Conservation (phyloP, 2,329 filamentous ascomycete genomes). For the Sordariomycetes sp. region DNA sequence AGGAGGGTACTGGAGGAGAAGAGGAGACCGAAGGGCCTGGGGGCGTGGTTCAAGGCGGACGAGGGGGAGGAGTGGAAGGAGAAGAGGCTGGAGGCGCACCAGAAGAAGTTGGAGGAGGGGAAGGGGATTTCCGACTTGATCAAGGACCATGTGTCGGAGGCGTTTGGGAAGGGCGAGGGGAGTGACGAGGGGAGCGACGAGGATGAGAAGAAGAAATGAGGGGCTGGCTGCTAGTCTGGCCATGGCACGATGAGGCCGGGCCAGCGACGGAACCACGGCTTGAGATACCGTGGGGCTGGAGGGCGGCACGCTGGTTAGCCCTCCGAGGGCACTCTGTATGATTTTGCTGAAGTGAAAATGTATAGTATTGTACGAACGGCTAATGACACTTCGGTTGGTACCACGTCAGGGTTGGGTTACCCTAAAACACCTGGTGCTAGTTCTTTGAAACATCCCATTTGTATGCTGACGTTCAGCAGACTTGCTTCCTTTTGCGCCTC, state of each 20-base stretch:
- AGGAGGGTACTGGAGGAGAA: slow-evolving; percentile 16
- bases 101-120: slow-evolving; percentile 41
- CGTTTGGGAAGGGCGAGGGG: slow-evolving; percentile 20
- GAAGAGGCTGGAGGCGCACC: slow-evolving; percentile 39
- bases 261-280: too few species aligned
- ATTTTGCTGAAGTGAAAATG: not conserved
- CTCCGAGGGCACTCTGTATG: not conserved
- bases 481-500: too few species aligned
- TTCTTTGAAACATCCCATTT: not conserved
- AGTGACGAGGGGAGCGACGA: slow-evolving; percentile 12
- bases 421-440: not conserved
- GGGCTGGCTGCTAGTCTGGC: not conserved
- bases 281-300: too few species aligned
- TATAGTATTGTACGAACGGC: not conserved
- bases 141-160: slow-evolving; percentile 44
- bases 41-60: slow-evolving; percentile 47
- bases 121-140: slow-evolving; percentile 47
- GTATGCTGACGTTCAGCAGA: too few species aligned
- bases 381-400: not conserved
- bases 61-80: slow-evolving; percentile 43
- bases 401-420: not conserved
- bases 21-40: slow-evolving; percentile 21
- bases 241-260: too few species aligned
- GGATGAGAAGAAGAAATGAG: slow-evolving; percentile 14
- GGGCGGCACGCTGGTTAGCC: not conserved